Base-by-base conservation (phyloP, 192 early-diverging fungal species). In the Rhizophagus sp. region DNA sequence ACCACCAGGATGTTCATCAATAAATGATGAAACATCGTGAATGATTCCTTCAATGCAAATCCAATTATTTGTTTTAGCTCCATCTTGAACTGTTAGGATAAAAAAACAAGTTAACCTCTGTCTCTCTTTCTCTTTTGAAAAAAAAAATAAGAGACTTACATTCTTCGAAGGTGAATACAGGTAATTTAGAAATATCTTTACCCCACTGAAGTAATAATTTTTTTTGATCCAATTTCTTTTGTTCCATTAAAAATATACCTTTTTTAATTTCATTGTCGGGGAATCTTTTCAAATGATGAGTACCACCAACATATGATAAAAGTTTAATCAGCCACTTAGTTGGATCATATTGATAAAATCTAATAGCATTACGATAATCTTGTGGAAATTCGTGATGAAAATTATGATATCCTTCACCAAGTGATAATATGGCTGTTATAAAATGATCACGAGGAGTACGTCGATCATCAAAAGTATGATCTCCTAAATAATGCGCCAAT, bases 1-100 rank as follows among this genome's bases (percentile, higher is more conserved):
- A 80, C 97, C 97, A 81, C 97, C 97, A 24, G 97, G 97, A 83
- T 98, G 97, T 79, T 97, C 92, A 74, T 93, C 83, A 78, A 95
- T 90, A 82, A 98, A 98, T 47, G 92, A 83, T 52, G 89, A 85
- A 63, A 98, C 92, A 83, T 97, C 93, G 82, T 97, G 94, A 79
- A 96, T 86, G 34, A 92, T 87, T 82, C 93, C 93, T 80, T 96
- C 95, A 62, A 98, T 90, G 39, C 97, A 86, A 72, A 96, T 88
- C 88, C 93, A 94, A 81, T 92, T 89, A 80, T 90, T 89, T 24
- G 66, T 89, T 88, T 65, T 94, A 83, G 79, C 76, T 88, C 84
- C 81, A 91, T 87, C 81, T 79, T 57, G 75, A 36, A 62, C 78
- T 79, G 3, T 62, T 8, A 27, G 4, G 13, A 10, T 19, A 24